Percentiles rank a stretch among this genome's conserved stretches.
Evolutionary conservation across 1,284 basidiomycete genomes (phyloP).

Genomic region (Microbotryomycetes sp.): DNA sequence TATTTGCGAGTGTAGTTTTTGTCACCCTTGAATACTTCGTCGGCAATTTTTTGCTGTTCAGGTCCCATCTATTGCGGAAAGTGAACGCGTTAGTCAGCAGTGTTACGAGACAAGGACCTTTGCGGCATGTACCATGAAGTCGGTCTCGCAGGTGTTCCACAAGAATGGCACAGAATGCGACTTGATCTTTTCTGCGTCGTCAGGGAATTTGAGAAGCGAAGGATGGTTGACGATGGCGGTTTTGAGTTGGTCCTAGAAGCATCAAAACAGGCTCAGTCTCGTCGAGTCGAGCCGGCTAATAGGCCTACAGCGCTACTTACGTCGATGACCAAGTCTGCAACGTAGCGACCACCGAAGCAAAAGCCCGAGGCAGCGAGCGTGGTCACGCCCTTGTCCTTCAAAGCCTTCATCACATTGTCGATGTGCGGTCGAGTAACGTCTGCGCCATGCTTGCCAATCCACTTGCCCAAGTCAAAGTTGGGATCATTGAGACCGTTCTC

Average conservation of each 20-base stretch:
- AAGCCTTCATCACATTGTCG: constrained; percentile 52
- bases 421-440: constrained; percentile 50
- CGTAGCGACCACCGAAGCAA: constrained; percentile 58
- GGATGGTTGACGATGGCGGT: constrained; percentile 59
- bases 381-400: constrained; percentile 55
- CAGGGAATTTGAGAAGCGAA: constrained; percentile 55
- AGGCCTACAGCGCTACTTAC: constrained; percentile 1
- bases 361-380: constrained; percentile 57
- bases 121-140: constrained; percentile 25
- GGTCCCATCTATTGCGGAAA: not conserved
- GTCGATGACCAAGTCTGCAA: constrained; percentile 59
- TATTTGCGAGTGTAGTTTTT: constrained; percentile 55
- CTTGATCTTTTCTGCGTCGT: constrained; percentile 48
- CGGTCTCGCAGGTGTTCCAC: constrained; percentile 39
- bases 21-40: constrained; percentile 50
- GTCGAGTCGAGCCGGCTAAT: not conserved
- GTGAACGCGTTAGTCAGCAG: not conserved
- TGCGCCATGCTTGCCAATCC: constrained; percentile 42
- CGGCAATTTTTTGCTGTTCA: constrained; percentile 31
- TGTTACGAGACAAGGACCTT: not conserved
- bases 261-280: not conserved
- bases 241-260: constrained; percentile 47
- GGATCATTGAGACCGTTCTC: constrained; percentile 43
- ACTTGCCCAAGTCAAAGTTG: constrained; percentile 36
- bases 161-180: constrained; percentile 35